phyloP scores from a whole-genome alignment of 345 rosid species.

The Pelargonium nanum region DNA sequence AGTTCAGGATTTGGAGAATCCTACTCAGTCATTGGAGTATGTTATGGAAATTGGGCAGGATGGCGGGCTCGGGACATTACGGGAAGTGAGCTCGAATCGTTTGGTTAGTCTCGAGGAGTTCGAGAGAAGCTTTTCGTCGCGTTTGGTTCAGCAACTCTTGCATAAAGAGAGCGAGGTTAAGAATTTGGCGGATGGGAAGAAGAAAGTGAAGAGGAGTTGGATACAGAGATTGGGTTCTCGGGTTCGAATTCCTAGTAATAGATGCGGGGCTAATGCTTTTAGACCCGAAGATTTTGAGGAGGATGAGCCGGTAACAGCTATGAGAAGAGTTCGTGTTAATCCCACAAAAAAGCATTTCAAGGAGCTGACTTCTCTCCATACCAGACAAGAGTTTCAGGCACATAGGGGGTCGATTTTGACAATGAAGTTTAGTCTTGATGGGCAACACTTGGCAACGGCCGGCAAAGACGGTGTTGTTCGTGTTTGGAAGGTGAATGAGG shows the following conservation, averaged over 20 bases:
- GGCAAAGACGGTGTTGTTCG: slow-evolving; percentile 33
- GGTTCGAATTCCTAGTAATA: slow-evolving; percentile 24
- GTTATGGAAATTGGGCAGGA: slow-evolving; percentile 22
- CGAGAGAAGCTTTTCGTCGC: slow-evolving; percentile 22
- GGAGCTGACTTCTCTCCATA: slow-evolving; percentile 33
- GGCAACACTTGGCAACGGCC: slow-evolving; percentile 31
- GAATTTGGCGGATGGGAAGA: slow-evolving; percentile 7
- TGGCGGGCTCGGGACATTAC: slow-evolving; percentile 15
- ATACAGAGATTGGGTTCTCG: slow-evolving; percentile 28
- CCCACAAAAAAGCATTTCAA: slow-evolving; percentile 19
- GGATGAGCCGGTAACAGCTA: slow-evolving; percentile 12
- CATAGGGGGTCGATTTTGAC: slow-evolving; percentile 30
- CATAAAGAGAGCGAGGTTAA: slow-evolving; percentile 13
- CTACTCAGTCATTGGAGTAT: slow-evolving; percentile 10
- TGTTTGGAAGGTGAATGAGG: slow-evolving; percentile 29
- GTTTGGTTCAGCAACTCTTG: slow-evolving; percentile 20
- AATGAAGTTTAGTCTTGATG: slow-evolving; percentile 36
- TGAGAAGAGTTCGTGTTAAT: slow-evolving; percentile 13
- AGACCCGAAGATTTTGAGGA: slow-evolving; percentile 8
- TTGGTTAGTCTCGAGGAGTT: slow-evolving; percentile 22
- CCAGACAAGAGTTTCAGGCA: slow-evolving; percentile 28
- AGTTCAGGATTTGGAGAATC: slow-evolving; percentile 27
- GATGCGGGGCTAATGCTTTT: slow-evolving; percentile 17
- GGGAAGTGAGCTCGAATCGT: slow-evolving; percentile 18
- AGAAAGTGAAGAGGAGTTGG: slow-evolving; percentile 25